Base-by-base conservation (phyloP, 1,139 yeast genomes). In the Lodderomyces jiufengensis region DNA sequence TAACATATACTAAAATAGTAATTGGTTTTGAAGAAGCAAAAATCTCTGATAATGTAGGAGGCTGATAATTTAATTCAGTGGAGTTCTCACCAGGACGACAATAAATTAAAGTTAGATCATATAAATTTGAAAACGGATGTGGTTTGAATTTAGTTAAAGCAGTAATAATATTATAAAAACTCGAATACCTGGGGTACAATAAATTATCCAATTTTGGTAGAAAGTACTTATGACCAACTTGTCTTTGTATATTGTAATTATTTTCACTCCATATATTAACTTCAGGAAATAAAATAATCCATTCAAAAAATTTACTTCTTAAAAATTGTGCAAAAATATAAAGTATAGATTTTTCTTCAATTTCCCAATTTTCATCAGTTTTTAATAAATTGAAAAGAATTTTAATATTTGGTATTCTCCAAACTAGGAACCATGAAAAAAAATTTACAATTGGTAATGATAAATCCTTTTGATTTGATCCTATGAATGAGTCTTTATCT, bases 261-360 rank as follows among this genome's bases (percentile, higher is more conserved):
- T 67, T 69, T 4, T 65, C 57, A 0, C 79, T 73, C 57, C 76
- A 72, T 3, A 82, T 75, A 50, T 83, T 84, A 2, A 82, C 90
- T 54, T 84, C 94, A 0, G 94, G 92, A 42, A 83, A 83, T 8
- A 80, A 43, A 1, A 75, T 71, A 4, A 80, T 48, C 85, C 85
- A 80, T 44, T 71, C 71, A 3, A 70, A 64, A 13, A 44, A 46
- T 27, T 53, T 62, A 23, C 66, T 60, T 6, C 32, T 38, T 6
- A 57, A 24, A 9, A 66, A 39, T 13, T 51, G 43, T 1, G 48
- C 39, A 34, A 69, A 65, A 20, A 61, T 48, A 4, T 41, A 31
- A 3, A 46, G 47, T 22, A 53, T 51, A 16, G 66, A 48, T 16
- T 49, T 50, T 3, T 57, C 47, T 32, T 71, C 74, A 31, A 78